These are phyloP conservation scores for Talaromyces islandicus DNA, from an alignment of 2,329 filamentous ascomycete genomes.

Conservation along the genomic window DNA sequence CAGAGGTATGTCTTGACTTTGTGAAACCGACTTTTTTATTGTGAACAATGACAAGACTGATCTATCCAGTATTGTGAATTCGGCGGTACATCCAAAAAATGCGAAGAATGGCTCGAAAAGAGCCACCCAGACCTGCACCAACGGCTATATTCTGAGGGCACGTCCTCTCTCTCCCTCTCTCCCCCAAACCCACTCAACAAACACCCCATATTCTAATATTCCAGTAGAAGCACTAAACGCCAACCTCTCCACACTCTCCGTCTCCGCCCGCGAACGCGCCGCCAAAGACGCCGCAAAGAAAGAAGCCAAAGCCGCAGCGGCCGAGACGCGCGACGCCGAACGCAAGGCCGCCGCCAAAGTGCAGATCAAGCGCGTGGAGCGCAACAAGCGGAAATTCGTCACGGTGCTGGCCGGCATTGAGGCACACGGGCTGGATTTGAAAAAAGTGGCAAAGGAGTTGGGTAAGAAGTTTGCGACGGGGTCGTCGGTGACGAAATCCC, in stretches of 20 bases:
- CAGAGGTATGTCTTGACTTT: conserved; percentile 59
- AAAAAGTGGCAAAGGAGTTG: conserved; percentile 93
- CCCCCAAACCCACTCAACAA: too few relatives aligned
- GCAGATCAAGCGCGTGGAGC: conserved; percentile 92
- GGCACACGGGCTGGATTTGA: conserved; percentile 83
- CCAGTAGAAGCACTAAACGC: conserved; percentile 68
- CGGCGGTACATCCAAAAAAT: conserved; percentile 92
- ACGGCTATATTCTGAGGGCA: conserved; percentile 80
- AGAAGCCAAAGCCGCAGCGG: conserved; percentile 84
- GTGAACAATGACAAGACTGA: not conserved
- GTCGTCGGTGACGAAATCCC: conserved; percentile 81
- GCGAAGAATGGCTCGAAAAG: conserved; percentile 87
- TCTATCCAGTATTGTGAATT: conserved; percentile 88
- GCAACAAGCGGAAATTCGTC: conserved; percentile 96
- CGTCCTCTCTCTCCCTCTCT: too few relatives aligned
- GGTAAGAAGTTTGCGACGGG: conserved; percentile 99
- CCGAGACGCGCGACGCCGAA: conserved; percentile 75
- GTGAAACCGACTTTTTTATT: not conserved
- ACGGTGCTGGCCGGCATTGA: conserved; percentile 89
- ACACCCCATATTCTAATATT: not conserved
- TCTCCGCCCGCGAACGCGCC: conserved; percentile 89
- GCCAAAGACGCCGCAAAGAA: conserved; percentile 97
- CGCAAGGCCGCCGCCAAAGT: conserved; percentile 77
- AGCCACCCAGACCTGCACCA: conserved; percentile 68
- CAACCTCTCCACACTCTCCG: conserved; percentile 75